Percentiles rank a stretch among this genome's conserved stretches.
Evolutionary conservation across 495 filamentous ascomycete species (phyloP).

Genomic region (Ramalina intermedia): DNA sequence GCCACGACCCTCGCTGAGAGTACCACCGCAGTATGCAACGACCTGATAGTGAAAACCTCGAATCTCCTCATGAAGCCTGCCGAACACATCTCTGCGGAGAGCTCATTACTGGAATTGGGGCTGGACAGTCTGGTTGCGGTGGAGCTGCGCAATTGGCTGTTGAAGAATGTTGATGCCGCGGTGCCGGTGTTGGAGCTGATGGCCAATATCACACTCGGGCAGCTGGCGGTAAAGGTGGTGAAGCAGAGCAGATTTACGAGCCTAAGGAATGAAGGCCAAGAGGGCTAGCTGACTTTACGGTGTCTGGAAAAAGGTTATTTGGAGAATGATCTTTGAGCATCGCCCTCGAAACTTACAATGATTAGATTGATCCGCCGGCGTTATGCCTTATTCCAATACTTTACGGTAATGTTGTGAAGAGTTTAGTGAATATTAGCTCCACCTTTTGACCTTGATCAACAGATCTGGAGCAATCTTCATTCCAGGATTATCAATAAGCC

Average conservation of each 20-base stretch:
- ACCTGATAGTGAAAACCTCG: background rate
- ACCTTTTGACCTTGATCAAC: no score
- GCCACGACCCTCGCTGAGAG: background rate
- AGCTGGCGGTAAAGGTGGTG: constrained; percentile 1
- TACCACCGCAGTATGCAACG: background rate
- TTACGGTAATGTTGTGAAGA: no score
- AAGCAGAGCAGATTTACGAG: background rate
- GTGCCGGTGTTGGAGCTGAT: constrained; percentile 25
- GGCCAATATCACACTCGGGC: background rate
- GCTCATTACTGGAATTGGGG: constrained; percentile 16
- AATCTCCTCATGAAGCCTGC: background rate
- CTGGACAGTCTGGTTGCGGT: constrained; percentile 28
- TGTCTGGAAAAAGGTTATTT: no score
- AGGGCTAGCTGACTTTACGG: no score
- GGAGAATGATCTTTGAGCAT: no score
- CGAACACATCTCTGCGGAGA: constrained; percentile 1
- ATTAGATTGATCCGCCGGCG: no score
- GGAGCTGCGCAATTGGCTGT: constrained; percentile 28
- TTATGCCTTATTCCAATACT: no score
- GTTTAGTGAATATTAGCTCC: no score
- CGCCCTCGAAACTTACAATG: no score
- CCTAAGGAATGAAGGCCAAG: background rate
- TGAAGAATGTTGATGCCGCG: constrained; percentile 18
- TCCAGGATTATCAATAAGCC: no score
- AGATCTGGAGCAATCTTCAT: no score